These are phyloP conservation scores for Hirschioporus abietinus DNA, from an alignment of 768 basidiomycete genomes.

Conservation along the genomic window DNA sequence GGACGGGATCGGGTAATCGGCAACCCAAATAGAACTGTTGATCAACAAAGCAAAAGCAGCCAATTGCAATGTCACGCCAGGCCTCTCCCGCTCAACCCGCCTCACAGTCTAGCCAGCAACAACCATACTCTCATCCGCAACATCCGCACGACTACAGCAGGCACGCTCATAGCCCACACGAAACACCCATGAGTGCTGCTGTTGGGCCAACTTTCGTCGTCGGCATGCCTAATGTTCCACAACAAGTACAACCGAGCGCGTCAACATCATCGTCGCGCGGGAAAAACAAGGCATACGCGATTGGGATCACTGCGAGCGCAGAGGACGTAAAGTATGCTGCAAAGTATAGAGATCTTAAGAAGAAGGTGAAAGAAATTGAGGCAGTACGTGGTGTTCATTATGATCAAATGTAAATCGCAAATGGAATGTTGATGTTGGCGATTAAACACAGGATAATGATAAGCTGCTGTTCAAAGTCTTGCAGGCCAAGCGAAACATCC, in stretches of 20 bases:
- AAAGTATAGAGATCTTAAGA: conserved; percentile 85
- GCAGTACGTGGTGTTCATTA: conserved; percentile 41
- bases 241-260: not conserved
- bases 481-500: conserved; percentile 75
- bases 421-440: not conserved
- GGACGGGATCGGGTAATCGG: conserved; percentile 1
- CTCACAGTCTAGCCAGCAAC: conserved; percentile 6
- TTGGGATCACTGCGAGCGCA: conserved; percentile 71
- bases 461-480: conserved; percentile 78
- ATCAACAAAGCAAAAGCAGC: not conserved
- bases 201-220: not conserved
- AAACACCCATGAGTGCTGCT: not conserved
- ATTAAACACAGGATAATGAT: conserved; percentile 71
- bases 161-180: not conserved
- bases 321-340: conserved; percentile 84
- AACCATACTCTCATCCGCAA: conserved; percentile 2
- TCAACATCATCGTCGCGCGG: conserved; percentile 31
- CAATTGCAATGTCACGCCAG: conserved; percentile 54
- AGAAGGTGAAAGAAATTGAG: conserved; percentile 86
- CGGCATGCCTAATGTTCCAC: not conserved
- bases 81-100: conserved; percentile 42
- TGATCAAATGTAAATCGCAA: not conserved
- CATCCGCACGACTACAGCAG: not conserved
- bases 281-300: conserved; percentile 43
- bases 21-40: not conserved